Evolutionary conservation across 2,329 filamentous ascomycete species (phyloP).

Genomic region (Colletotrichum camelliae): DNA sequence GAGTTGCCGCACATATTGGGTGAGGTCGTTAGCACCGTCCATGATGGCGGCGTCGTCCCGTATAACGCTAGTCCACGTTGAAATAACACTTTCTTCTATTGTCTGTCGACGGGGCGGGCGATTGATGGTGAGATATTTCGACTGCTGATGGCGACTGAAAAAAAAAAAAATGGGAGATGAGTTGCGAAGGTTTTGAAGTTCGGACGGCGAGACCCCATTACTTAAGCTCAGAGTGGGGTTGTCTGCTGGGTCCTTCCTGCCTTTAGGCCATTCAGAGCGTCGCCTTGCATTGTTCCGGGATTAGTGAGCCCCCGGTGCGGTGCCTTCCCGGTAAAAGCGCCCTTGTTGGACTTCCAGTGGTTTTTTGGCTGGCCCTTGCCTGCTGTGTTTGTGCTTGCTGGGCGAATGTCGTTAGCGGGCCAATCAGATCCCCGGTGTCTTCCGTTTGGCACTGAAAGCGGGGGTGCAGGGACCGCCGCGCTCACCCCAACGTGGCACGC

Average conservation of each 20-base stretch:
- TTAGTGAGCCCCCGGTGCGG: neutral
- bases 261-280: neutral
- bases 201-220: neutral
- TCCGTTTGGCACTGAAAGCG: neutral
- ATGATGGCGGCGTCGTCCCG: neutral
- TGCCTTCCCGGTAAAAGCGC: neutral
- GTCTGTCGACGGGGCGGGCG: neutral
- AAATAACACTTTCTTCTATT: neutral
- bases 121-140: neutral
- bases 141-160: neutral
- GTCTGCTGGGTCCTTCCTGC: neutral
- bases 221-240: neutral
- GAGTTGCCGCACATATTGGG: constrained; percentile 7
- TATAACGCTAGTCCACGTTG: neutral
- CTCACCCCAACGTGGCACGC: neutral
- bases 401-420: neutral
- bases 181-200: neutral
- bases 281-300: neutral
- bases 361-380: neutral
- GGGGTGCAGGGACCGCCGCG: neutral
- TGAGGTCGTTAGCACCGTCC: neutral
- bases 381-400: neutral
- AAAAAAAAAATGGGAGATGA: neutral
- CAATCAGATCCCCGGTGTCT: neutral
- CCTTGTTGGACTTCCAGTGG: neutral